phyloP scores from a whole-genome alignment of 2,329 filamentous ascomycete species.

The Sporothrix phasma region DNA sequence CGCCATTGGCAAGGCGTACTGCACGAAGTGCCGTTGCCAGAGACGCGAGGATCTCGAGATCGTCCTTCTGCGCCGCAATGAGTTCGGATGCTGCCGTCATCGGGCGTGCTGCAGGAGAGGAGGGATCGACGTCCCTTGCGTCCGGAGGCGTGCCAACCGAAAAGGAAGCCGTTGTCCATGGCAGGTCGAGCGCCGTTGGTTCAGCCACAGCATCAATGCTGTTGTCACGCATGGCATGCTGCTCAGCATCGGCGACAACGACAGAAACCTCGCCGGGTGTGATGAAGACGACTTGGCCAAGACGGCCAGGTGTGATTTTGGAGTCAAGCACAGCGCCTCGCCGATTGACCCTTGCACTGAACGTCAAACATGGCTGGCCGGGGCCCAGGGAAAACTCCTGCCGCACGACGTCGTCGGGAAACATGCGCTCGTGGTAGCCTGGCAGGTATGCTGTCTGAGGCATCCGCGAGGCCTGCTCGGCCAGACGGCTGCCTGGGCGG shows the following conservation, averaged over 20 bases:
- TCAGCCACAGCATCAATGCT: neutral
- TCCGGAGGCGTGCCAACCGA: conserved; percentile 27
- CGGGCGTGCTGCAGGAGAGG: conserved; percentile 15
- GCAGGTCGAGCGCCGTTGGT: conserved; percentile 8
- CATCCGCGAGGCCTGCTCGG: conserved; percentile 51
- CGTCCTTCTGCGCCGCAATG: conserved; percentile 31
- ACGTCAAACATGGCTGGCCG: conserved; percentile 46
- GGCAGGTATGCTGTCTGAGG: conserved; percentile 51
- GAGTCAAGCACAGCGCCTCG: conserved; percentile 44
- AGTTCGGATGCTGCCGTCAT: conserved; percentile 38
- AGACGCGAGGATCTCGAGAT: conserved; percentile 38
- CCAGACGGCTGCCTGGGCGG: conserved; percentile 45
- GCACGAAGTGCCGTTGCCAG: conserved; percentile 38
- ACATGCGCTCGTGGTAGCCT: conserved; percentile 49
- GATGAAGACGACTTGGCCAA: conserved; percentile 45
- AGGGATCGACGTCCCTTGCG: neutral
- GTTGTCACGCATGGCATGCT: neutral
- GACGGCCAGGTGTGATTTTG: conserved; percentile 42
- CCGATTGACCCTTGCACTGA: conserved; percentile 48
- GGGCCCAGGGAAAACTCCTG: conserved; percentile 44
- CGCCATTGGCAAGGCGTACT: conserved; percentile 36
- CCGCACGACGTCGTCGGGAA: conserved; percentile 40
- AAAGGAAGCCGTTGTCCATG: conserved; percentile 20
- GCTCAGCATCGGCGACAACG: conserved; percentile 26
- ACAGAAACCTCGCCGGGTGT: conserved; percentile 41